A percentile compares a stretch with the other conserved stretches of the same genome.
Evolutionary conservation across 2,329 filamentous ascomycete genomes (phyloP).

Genomic region (Byssochlamys sp.): DNA sequence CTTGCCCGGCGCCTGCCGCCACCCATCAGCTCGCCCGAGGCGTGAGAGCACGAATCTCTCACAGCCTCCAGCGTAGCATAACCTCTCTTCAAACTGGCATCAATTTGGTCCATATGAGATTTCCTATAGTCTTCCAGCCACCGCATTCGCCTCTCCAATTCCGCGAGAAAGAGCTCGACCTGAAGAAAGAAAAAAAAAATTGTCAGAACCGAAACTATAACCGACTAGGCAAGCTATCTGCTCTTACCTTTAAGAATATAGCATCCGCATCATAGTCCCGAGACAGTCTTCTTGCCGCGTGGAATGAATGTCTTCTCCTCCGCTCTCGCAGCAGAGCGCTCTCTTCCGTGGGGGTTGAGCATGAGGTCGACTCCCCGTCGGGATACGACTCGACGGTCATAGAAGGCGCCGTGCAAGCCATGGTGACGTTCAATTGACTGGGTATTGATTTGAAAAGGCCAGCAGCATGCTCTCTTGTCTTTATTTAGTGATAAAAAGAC

Average conservation of each 20-base stretch:
- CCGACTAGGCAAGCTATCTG: neutral
- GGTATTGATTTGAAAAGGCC: neutral
- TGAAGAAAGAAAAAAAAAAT: slow-evolving; percentile 6
- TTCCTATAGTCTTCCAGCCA: slow-evolving; percentile 83
- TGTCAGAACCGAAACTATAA: neutral
- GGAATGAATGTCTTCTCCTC: slow-evolving; percentile 37
- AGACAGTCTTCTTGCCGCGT: slow-evolving; percentile 32
- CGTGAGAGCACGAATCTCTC: slow-evolving; percentile 75
- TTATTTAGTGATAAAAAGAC: neutral
- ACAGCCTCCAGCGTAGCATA: slow-evolving; percentile 81
- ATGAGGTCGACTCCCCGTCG: slow-evolving; percentile 17
- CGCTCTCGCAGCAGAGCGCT: slow-evolving; percentile 29
- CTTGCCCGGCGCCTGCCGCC: slow-evolving; percentile 74
- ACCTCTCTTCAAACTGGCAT: slow-evolving; percentile 72
- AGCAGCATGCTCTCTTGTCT: neutral
- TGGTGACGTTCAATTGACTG: slow-evolving; percentile 10
- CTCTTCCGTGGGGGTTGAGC: slow-evolving; percentile 22
- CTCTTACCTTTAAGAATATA: slow-evolving; percentile 31
- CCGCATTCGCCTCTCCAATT: slow-evolving; percentile 77
- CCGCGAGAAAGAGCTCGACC: slow-evolving; percentile 52
- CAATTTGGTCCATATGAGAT: slow-evolving; percentile 67
- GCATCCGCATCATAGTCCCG: slow-evolving; percentile 38
- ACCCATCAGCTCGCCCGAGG: slow-evolving; percentile 81
- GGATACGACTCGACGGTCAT: slow-evolving; percentile 31
- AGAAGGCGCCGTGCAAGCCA: slow-evolving; percentile 32